phyloP scores from a whole-genome alignment of 176 grass and related monocot species.

The Oryza nivara region DNA sequence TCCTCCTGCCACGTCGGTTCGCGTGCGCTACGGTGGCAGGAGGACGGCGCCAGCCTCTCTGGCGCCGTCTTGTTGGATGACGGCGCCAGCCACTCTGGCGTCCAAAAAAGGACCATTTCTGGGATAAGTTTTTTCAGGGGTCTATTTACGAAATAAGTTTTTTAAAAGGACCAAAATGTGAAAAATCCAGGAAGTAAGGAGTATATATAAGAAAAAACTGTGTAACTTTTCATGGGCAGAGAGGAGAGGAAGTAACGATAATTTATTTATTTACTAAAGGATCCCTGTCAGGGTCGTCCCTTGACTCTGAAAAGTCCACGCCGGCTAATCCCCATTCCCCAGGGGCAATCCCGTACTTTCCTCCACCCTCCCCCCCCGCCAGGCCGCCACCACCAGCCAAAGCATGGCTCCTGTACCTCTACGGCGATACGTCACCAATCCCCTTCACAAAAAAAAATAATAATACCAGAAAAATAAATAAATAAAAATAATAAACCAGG shows the following conservation, averaged over 20 bases:
- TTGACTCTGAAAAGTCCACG: constrained; percentile 45
- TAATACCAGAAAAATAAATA: neutral
- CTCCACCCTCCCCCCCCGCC: neutral
- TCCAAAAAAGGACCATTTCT: too few relatives aligned
- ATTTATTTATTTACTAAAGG: neutral
- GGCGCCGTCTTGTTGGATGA: too few relatives aligned
- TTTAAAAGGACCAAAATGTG: too few relatives aligned
- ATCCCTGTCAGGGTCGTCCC: neutral
- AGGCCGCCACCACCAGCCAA: constrained; percentile 11
- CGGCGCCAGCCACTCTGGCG: too few relatives aligned
- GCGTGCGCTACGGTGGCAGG: too few relatives aligned
- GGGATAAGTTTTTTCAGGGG: too few relatives aligned
- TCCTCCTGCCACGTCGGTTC: too few relatives aligned
- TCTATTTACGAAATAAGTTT: too few relatives aligned
- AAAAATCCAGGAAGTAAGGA: too few relatives aligned
- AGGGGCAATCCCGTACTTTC: constrained; percentile 35
- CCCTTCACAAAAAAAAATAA: constrained; percentile 52
- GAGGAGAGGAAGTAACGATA: neutral
- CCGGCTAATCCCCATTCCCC: neutral
- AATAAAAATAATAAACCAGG: neutral
- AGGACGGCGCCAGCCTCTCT: too few relatives aligned
- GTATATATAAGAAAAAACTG: too few relatives aligned
- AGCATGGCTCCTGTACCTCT: neutral
- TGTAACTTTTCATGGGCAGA: too few relatives aligned
- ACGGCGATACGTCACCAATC: constrained; percentile 43